phyloP scores from a whole-genome alignment of 106 monocot genomes.

The Iris macrosiphon region DNA sequence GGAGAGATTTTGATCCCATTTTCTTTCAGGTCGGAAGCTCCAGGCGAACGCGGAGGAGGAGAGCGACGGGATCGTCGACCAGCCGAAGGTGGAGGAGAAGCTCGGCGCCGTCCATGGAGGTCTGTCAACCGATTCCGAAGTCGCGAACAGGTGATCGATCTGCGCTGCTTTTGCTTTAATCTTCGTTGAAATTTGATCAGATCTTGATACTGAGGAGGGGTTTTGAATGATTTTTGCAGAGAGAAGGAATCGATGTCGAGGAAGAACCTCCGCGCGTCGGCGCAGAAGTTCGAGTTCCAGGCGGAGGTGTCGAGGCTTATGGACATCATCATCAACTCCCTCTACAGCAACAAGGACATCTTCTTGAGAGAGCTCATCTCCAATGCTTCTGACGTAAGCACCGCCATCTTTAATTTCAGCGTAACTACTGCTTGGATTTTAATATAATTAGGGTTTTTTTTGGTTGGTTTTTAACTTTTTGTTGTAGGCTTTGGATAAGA shows the following conservation, averaged over 20 bases:
- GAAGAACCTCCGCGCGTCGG: constrained; percentile 31
- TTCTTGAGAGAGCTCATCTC: constrained; percentile 83
- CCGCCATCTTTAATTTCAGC: background rate
- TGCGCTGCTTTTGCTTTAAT: background rate
- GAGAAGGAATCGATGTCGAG: constrained; percentile 65
- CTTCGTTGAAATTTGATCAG: background rate
- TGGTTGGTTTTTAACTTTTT: background rate
- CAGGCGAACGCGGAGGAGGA: constrained; percentile 75
- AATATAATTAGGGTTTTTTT: background rate
- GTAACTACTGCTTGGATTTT: background rate
- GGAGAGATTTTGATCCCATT: background rate
- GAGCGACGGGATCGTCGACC: constrained; percentile 54
- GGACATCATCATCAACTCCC: constrained; percentile 77
- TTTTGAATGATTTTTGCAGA: constrained; percentile 16
- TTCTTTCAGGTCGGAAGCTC: constrained; percentile 35
- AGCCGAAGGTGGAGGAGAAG: constrained; percentile 98
- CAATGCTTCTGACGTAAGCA: constrained; percentile 68
- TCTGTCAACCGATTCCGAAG: constrained; percentile 90
- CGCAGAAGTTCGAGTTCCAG: constrained; percentile 83
- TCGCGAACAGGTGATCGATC: constrained; percentile 53
- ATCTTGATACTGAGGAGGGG: background rate
- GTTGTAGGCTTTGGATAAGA: constrained; percentile 90
- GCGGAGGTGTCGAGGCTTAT: constrained; percentile 74
- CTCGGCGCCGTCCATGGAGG: constrained; percentile 77
- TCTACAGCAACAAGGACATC: constrained; percentile 82